Evolutionary conservation across 2,329 filamentous ascomycete species (phyloP).

Genomic region (Botrytis hyacinthi): DNA sequence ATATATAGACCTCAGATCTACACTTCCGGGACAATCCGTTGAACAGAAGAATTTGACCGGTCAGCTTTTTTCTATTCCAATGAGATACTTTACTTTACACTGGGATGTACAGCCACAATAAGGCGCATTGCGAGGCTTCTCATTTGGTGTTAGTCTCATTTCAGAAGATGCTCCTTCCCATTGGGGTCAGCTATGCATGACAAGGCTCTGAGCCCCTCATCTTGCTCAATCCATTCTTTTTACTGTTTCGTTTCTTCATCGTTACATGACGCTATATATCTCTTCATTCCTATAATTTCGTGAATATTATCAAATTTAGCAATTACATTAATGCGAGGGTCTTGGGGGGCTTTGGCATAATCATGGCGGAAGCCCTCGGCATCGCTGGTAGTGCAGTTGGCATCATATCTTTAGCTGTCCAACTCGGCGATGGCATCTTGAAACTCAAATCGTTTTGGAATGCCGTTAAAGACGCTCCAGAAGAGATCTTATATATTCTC

Average conservation of each 20-base stretch:
- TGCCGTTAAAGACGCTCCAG: background rate
- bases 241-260: background rate
- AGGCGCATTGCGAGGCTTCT: background rate
- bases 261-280: background rate
- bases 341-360: background rate
- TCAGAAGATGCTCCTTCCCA: background rate
- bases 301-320: background rate
- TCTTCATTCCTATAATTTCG: background rate
- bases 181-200: background rate
- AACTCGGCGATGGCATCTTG: background rate
- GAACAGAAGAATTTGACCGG: background rate
- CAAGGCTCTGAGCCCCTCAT: background rate
- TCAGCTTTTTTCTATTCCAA: background rate
- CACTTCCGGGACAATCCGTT: background rate
- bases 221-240: background rate
- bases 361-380: background rate
- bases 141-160: background rate
- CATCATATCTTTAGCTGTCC: background rate
- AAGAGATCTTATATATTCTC: background rate
- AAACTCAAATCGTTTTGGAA: slow-evolving; percentile 9
- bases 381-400: background rate
- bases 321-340: too few relatives aligned
- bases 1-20: background rate
- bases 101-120: background rate
- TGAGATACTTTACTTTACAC: background rate